phyloP scores from a whole-genome alignment of 1,139 yeast species.

The Candida sp. region DNA sequence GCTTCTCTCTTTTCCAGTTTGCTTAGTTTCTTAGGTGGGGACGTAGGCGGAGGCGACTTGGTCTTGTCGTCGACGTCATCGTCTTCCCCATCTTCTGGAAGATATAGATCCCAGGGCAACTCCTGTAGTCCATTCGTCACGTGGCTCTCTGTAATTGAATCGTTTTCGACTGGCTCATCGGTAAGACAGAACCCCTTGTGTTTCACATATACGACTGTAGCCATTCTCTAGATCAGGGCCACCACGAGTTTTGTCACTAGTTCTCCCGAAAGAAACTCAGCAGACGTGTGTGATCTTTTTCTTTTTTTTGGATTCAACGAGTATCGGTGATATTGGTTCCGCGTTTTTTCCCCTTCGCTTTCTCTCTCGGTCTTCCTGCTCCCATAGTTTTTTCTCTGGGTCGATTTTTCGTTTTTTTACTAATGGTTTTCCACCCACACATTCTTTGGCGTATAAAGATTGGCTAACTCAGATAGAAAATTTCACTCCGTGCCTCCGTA shows the following conservation, averaged over 20 bases:
- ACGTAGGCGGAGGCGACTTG: not conserved
- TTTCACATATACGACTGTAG: conserved; percentile 19
- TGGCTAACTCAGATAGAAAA: too few species aligned
- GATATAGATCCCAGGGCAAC: conserved; percentile 28
- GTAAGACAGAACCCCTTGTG: conserved; percentile 26
- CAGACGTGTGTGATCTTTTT: too few species aligned
- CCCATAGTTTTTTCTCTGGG: not conserved
- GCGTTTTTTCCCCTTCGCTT: not conserved
- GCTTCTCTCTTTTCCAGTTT: conserved; percentile 34
- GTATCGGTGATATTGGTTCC: not conserved
- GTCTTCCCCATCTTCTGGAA: conserved; percentile 11
- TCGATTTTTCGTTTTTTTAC: not conserved
- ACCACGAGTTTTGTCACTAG: too few species aligned
- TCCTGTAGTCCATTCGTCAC: conserved; percentile 35
- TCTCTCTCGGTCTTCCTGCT: not conserved
- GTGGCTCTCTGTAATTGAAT: not conserved
- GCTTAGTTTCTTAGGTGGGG: conserved; percentile 18
- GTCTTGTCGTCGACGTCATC: conserved; percentile 6
- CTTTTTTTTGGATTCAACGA: not conserved
- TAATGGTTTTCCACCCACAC: too few species aligned
- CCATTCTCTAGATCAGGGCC: conserved; percentile 5
- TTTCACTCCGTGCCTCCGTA: not conserved
- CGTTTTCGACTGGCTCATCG: conserved; percentile 6
- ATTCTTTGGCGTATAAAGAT: too few species aligned
- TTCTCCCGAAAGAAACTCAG: too few species aligned